Percentiles rank a stretch among this genome's conserved stretches.
Conservation (phyloP, 805 yeast genomes). For the Dipodascus albidus region DNA sequence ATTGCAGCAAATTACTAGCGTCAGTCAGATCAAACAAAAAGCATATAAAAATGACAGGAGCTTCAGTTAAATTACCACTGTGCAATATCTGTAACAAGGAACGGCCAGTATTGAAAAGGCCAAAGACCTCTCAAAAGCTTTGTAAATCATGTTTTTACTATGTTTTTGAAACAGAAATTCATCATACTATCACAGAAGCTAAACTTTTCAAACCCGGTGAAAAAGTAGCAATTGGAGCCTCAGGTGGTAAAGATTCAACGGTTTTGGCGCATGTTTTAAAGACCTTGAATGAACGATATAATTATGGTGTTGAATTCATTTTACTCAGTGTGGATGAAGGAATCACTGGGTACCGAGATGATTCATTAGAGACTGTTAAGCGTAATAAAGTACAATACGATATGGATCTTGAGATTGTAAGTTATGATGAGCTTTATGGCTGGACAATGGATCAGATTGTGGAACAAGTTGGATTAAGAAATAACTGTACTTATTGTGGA, state of each 20-base stretch:
- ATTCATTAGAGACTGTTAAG: conserved; percentile 91
- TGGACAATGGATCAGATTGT: conserved; percentile 99
- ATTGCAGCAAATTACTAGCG: too few species aligned
- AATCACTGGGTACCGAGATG: conserved; percentile 93
- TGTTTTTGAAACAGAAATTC: conserved; percentile 93
- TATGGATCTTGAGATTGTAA: conserved; percentile 69
- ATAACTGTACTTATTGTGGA: conserved; percentile 97
- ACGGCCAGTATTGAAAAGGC: conserved; percentile 81
- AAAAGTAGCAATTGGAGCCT: conserved; percentile 91
- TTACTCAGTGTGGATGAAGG: conserved; percentile 92
- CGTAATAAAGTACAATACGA: conserved; percentile 78
- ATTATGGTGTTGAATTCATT: conserved; percentile 79
- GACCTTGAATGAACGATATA: conserved; percentile 73
- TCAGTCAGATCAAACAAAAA: too few species aligned
- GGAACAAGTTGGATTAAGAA: conserved; percentile 83
- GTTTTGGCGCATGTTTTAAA: conserved; percentile 84
- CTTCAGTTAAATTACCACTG: conserved; percentile 1
- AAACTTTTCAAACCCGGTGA: conserved; percentile 72
- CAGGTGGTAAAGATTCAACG: conserved; percentile 97
- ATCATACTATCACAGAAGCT: conserved; percentile 67
- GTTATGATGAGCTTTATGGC: conserved; percentile 79
- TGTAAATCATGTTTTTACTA: conserved; percentile 85
- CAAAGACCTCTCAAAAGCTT: conserved; percentile 79
- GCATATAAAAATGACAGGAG: background rate
- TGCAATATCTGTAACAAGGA: conserved; percentile 80